These are phyloP conservation scores for Fusarium torreyae DNA, from an alignment of 2,329 filamentous ascomycete species.

Conservation along the genomic window DNA sequence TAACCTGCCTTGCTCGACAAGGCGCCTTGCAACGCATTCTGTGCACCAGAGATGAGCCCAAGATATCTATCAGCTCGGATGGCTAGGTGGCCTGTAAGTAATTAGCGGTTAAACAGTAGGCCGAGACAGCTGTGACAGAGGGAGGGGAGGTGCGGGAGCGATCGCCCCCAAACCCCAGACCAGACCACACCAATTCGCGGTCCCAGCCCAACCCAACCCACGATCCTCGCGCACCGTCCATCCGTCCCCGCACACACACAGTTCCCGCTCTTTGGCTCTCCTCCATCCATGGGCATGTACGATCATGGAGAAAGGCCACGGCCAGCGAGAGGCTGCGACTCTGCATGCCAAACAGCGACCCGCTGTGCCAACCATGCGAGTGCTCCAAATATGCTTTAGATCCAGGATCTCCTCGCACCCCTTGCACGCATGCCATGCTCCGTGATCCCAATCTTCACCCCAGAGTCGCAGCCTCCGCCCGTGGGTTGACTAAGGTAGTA, in stretches of 20 bases:
- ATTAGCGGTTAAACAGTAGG: constrained; percentile 8
- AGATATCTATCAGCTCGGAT: constrained; percentile 1
- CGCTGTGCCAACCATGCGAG: constrained; percentile 37
- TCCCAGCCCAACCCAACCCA: constrained; percentile 28
- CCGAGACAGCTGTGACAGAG: constrained; percentile 5
- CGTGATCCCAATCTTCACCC: constrained; percentile 37
- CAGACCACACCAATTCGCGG: constrained; percentile 47
- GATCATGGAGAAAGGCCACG: constrained; percentile 34
- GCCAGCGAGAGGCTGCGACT: constrained; percentile 27
- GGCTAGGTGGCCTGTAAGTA: neutral
- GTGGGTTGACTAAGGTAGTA: constrained; percentile 35
- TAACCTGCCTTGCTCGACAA: constrained; percentile 16
- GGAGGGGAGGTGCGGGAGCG: constrained; percentile 54
- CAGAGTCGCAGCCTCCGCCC: constrained; percentile 37
- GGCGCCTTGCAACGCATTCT: neutral
- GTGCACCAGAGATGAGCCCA: neutral
- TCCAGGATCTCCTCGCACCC: constrained; percentile 37
- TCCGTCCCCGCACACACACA: constrained; percentile 40
- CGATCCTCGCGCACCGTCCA: constrained; percentile 30
- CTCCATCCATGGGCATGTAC: constrained; percentile 23
- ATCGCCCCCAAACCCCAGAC: constrained; percentile 53
- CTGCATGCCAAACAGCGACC: constrained; percentile 28
- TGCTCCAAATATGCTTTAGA: constrained; percentile 30
- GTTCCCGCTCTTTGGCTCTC: constrained; percentile 44
- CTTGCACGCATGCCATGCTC: constrained; percentile 40